Percentiles rank a stretch among this genome's conserved stretches.
Evolutionary conservation across 148 eudicot species (phyloP).

Genomic region (Camellia sinensis): DNA sequence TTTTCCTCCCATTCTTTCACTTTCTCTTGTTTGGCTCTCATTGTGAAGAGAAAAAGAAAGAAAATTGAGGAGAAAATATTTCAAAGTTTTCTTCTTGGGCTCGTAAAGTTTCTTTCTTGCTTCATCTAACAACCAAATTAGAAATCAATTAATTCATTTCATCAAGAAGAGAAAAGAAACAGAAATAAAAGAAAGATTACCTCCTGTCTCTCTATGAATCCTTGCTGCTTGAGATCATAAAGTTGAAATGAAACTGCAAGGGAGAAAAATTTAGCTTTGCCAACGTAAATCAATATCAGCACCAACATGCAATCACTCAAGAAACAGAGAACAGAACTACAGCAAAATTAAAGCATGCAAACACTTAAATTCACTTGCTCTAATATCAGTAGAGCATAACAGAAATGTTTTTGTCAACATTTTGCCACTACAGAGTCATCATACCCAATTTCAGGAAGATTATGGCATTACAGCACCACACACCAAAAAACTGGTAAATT

Average conservation of each 20-base stretch:
- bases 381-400: not conserved
- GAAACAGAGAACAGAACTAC: not conserved
- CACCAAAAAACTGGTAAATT: not conserved
- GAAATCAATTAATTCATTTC: not conserved
- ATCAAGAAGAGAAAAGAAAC: not conserved
- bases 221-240: slow-evolving; percentile 46
- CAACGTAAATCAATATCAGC: not conserved
- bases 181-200: slow-evolving; percentile 14
- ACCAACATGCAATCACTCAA: not conserved
- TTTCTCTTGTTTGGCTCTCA: not conserved
- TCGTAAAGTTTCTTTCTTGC: not conserved
- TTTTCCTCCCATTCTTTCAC: not conserved
- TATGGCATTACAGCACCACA: not conserved
- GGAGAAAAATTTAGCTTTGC: not conserved
- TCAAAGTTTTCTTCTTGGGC: not conserved
- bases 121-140: not conserved
- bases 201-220: slow-evolving; percentile 44
- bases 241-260: slow-evolving; percentile 43
- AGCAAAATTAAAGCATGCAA: not conserved
- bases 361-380: not conserved
- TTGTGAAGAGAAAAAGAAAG: not conserved
- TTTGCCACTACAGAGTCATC: not conserved
- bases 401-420: not conserved
- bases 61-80: not conserved
- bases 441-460: not conserved